Evolutionary conservation across 176 grass and related monocot genomes (phyloP), one percentile per base, ranked within the genome.

Genomic region (Oropetium thomaeum): DNA sequence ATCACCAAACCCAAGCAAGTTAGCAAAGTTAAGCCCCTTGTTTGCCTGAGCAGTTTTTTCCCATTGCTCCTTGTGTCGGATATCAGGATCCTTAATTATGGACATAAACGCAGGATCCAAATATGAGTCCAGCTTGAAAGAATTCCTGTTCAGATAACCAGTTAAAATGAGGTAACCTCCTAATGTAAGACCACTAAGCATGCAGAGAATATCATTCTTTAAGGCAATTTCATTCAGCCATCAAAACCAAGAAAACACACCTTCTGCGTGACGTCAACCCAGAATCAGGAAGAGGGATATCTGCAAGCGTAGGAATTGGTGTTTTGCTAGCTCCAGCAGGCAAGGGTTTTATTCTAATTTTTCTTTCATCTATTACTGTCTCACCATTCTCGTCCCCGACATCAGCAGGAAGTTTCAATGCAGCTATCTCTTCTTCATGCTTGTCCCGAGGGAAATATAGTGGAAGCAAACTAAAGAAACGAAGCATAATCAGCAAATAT

Each of bases 311-410:
- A 60, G 90, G 57, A 27, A 61, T 39, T 72, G 80, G 61, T 16
- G 44, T 75, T 75, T 66, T 65, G 75, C 51, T 82, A 70, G 74
- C 45, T 69, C 85, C 71, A 63, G 85, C 88, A 31, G 95, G 95
- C 58, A 97, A 82, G 35, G 95, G 82, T 81, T 89, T 97, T 87
- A 93, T 97, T 87, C 95, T 91, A 79, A 97, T 97, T 87, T 97
- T 93, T 48, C 95, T 84, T 85, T 97, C 95, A 85, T 97, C 86
- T 67, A 97, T 97, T 79, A 97, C 71, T 30, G 95, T 93, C 57
- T 97, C 91, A 34, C 95, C 95, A 89, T 97, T 97, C 86, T 97
- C 95, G 77, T 97, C 95, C 58, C 95, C 95, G 58, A 97, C 91
- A 91, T 93, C 95, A 77, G 95, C 85, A 75, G 95, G 95, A 77